Percentiles rank a stretch among this genome's conserved stretches.
Conservation (phyloP, 345 rosid species). For the Eucalyptus sideroxylon region DNA sequence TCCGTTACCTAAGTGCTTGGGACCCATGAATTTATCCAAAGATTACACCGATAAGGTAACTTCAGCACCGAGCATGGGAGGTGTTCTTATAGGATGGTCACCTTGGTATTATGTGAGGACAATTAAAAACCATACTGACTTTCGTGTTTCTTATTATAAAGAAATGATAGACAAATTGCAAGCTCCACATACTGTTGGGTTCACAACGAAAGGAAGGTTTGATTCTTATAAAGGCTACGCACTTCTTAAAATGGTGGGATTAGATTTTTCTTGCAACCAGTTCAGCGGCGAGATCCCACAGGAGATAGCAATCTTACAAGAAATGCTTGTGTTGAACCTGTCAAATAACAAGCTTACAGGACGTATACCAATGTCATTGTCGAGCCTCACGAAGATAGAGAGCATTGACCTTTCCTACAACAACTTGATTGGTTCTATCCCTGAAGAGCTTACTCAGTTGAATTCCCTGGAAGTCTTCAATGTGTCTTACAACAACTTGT, state of each 20-base stretch:
- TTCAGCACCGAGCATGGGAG: accelerated
- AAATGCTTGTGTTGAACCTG: background rate
- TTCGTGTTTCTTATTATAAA: too few relatives aligned
- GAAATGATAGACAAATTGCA: accelerated
- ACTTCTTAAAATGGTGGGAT: background rate
- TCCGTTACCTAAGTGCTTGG: background rate
- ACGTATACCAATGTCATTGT: background rate
- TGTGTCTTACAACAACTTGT: background rate
- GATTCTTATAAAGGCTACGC: background rate
- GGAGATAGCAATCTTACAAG: background rate
- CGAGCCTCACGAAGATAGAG: background rate
- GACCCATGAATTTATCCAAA: too few relatives aligned
- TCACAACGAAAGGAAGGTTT: background rate
- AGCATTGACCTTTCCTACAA: background rate
- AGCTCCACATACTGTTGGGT: background rate
- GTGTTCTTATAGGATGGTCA: accelerated
- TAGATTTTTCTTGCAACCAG: background rate
- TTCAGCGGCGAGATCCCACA: accelerated
- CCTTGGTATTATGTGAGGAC: background rate
- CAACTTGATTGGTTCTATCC: background rate
- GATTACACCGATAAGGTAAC: accelerated
- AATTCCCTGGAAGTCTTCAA: background rate
- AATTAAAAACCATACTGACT: too few relatives aligned
- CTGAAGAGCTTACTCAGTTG: background rate
- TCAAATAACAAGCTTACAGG: background rate